phyloP scores from a whole-genome alignment of 2,329 filamentous ascomycete species.

The Septoria petroselini region DNA sequence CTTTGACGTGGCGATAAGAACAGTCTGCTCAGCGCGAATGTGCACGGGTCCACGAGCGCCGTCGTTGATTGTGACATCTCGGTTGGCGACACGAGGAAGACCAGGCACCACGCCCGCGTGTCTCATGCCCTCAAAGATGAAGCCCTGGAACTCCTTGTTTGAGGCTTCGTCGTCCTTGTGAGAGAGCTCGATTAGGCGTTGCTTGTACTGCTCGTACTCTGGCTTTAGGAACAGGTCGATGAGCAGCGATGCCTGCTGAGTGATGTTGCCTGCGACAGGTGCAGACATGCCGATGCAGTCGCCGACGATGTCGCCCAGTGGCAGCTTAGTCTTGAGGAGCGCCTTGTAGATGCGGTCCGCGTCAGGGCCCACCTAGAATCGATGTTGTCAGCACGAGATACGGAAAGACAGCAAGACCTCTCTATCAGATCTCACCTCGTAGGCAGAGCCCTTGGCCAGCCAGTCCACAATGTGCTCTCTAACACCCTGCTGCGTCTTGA shows the following conservation, averaged over 20 bases:
- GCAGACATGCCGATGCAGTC: constrained; percentile 52
- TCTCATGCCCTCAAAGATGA: constrained; percentile 56
- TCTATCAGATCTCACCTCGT: constrained; percentile 33
- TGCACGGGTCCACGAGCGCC: constrained; percentile 48
- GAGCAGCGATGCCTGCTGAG: constrained; percentile 53
- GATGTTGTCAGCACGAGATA: background rate
- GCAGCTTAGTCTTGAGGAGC: constrained; percentile 46
- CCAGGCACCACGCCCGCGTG: constrained; percentile 53
- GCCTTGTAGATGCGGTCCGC: constrained; percentile 54
- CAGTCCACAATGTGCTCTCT: constrained; percentile 47
- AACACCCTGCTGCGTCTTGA: constrained; percentile 46
- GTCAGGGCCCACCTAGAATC: constrained; percentile 43
- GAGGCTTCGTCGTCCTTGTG: constrained; percentile 45
- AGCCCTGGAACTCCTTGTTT: constrained; percentile 51
- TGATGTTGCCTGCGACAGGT: constrained; percentile 51
- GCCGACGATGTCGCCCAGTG: constrained; percentile 49
- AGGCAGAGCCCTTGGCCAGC: constrained; percentile 49
- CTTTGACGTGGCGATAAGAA: constrained; percentile 47
- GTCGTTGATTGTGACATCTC: constrained; percentile 45
- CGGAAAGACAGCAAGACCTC: background rate
- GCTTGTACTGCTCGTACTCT: constrained; percentile 52
- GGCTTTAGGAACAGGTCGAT: constrained; percentile 53
- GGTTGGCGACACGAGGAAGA: constrained; percentile 50
- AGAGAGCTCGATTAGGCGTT: constrained; percentile 51
- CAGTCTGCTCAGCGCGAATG: constrained; percentile 46